Evolutionary conservation across 208 protist genomes (phyloP), one percentile per base, ranked within the genome.

Genomic region (Trypanosomatidae sp.): DNA sequence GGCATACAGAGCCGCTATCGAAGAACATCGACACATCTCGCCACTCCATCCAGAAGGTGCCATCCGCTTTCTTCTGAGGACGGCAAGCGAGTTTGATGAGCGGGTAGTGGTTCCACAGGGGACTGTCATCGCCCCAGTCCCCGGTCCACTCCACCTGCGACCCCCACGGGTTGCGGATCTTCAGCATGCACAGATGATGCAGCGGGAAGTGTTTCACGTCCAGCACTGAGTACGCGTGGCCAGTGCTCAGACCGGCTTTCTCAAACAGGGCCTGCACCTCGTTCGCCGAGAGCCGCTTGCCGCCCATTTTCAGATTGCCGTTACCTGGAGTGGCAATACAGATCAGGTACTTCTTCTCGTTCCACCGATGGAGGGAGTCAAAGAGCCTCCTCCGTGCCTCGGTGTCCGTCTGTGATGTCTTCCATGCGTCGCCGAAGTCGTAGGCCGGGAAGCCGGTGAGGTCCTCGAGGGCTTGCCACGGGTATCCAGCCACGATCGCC

Each of bases 391-490:
- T 74, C 47, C 67, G 73, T 55, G 53, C 55, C 10, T 66, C 78
- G 12, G 73, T n/a, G 74, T 90, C 79, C 25, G 55, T 62, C 66
- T 81, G 73, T 44, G 84, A 74, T 66, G 53, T 68, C 56, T 79
- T 72, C 84, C 85, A 93, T 69, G 62, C 52, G 30, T 84, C 73
- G 56, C 85, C 80, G 46, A 93, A 83, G 66, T 69, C 64, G 75
- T 76, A 84, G 0, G 74, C 85, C 8, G 91, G 79, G 74, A 83
- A 88, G 55, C 91, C 91, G 50, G 87, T 91, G 77, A 95, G 77
- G 70, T 97, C 93, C 60, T 90, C 75, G n/a, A 97, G 73, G 17
- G 93, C 91, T 53, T 94, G 88, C 55, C 91, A 82, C 39, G 88
- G 86, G 66, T 96, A 87, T 64, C 93, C 91, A 46, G 81, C 79